These are phyloP conservation scores for Oxyria digyna DNA, from an alignment of 148 eudicot species.

Conservation along the genomic window DNA sequence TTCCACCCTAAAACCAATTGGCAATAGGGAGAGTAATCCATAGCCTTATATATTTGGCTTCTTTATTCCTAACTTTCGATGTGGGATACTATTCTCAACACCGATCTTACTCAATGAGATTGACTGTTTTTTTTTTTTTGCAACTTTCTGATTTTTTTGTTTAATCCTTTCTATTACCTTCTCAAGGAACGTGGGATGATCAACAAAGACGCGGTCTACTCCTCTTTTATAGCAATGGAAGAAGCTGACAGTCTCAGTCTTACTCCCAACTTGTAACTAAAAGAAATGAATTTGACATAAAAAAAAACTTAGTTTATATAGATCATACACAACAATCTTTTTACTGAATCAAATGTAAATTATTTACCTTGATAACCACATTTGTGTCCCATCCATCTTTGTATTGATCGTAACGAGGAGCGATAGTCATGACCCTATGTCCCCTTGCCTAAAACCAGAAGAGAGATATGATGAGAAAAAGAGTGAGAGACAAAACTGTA, in stretches of 20 bases:
- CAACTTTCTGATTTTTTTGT: background rate
- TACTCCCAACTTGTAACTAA: constrained; percentile 49
- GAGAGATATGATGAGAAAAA: too few species aligned
- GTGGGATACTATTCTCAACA: too few species aligned
- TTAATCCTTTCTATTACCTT: constrained; percentile 17
- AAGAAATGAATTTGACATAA: background rate
- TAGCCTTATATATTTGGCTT: too few species aligned
- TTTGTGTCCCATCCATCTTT: constrained; percentile 85
- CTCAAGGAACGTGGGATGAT: constrained; percentile 45
- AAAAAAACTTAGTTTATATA: background rate
- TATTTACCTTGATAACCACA: constrained; percentile 51
- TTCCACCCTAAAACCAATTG: too few species aligned
- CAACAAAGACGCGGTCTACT: constrained; percentile 52
- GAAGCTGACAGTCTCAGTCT: constrained; percentile 30
- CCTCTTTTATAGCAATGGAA: constrained; percentile 57
- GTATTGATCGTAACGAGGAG: constrained; percentile 81
- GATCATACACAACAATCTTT: too few species aligned
- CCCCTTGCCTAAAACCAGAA: constrained; percentile 37
- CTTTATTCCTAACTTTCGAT: too few species aligned
- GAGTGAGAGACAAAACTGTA: too few species aligned
- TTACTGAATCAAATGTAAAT: too few species aligned
- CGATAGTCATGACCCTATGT: constrained; percentile 67
- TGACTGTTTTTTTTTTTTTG: background rate
- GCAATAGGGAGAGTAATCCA: too few species aligned
- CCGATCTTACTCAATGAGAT: background rate